Base-by-base conservation (phyloP, 768 basidiomycete species). In the Suillus brevipes region DNA sequence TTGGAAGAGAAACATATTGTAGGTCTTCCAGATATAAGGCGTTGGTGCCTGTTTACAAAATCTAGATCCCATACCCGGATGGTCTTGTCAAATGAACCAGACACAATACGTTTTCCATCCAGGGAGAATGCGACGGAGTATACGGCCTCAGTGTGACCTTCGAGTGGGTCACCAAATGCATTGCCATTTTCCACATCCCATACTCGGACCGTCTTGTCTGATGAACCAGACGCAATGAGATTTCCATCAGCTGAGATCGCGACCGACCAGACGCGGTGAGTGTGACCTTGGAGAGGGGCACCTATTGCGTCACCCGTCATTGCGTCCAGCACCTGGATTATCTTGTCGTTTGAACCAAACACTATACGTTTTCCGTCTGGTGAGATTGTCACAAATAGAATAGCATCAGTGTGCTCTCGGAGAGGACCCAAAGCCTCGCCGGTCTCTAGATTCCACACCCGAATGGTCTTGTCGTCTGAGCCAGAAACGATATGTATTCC, bases 21-120 rank as follows among this genome's bases (percentile, higher is more conserved):
- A 23, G 47, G 28, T 23, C 10, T 12, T 23, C 12, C 13, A 20
- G 34, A 34, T 50, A 25, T 28, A 7, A 25, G 45, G 20, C 1
- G 23, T 10, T 16, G 7, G 47, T 37, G 7, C 12, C 31, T 6
- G 10, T 36, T 7, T n/a, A 25, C 10, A 36, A 7, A 57, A 37
- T 62, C 34, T 13, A 53, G n/a, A 56, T 72, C 60, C 77, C 74
- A 77, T 3, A 77, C 13, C 37, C 67, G 60, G 25, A n/a, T 61
- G 4, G 62, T 23, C 3, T 12, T 58, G 23, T 59, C 62, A 16
- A 9, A 36, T 60, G 59, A 64, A 20, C 55, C 56, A 13, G 59
- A 62, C 28, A 61, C 55, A 20, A 43, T 20, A 5, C 16, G 31
- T 28, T 23, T 37, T 25, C 63, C 63, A 47, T 61, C 60, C 7